Conservation (phyloP, 306 rosid species). For the Ziziphus jujuba region DNA sequence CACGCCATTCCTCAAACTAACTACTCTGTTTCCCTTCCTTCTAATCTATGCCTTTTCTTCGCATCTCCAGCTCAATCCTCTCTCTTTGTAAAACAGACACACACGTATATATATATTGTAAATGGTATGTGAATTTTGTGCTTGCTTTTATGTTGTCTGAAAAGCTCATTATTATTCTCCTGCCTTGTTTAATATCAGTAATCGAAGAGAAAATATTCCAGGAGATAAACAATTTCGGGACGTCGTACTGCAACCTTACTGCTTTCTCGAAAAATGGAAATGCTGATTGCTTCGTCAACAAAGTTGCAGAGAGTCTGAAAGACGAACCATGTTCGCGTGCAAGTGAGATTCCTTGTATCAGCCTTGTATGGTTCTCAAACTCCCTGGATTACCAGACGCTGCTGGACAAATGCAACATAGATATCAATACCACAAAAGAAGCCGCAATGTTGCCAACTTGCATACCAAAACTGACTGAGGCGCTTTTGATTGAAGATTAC, state of each 20-base stretch:
- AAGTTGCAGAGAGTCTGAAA: constrained; percentile 3
- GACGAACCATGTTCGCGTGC: constrained; percentile 11
- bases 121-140: too few species aligned
- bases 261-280: background rate
- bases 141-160: too few species aligned
- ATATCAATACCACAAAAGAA: constrained; percentile 43
- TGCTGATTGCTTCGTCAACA: constrained; percentile 23
- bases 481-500: constrained; percentile 37
- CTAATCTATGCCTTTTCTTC: too few species aligned
- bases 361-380: background rate
- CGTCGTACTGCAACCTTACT: background rate
- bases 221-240: constrained; percentile 14
- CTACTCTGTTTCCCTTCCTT: too few species aligned
- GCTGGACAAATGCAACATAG: constrained; percentile 44
- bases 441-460: constrained; percentile 62
- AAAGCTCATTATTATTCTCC: too few species aligned
- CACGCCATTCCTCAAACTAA: too few species aligned
- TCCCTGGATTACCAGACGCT: constrained; percentile 9
- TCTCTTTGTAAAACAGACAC: too few species aligned
- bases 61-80: too few species aligned
- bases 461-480: constrained; percentile 30
- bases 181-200: background rate
- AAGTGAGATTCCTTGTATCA: background rate
- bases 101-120: background rate
- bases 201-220: constrained; percentile 1